Base-by-base conservation (phyloP, 2,329 filamentous ascomycete species). In the Colletotrichum tropicicola region DNA sequence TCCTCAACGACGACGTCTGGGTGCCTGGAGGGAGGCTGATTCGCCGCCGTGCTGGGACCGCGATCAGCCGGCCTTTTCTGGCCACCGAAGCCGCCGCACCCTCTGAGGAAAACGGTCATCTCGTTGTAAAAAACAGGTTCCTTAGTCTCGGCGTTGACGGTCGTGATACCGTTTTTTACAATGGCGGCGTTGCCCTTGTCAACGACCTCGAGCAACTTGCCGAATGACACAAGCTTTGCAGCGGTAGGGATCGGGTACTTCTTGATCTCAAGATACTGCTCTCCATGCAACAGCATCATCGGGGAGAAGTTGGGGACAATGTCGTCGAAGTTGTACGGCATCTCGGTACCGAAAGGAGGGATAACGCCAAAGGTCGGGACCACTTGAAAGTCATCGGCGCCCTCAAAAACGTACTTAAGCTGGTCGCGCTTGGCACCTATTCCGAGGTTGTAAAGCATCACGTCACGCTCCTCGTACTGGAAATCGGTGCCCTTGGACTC, bases 271-370 rank as follows among this genome's bases (percentile, higher is more conserved):
- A 99, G 92, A 82, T 94, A 99, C 80, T 99, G 96, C 85, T 99
- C 96, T 75, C 96, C 96, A 82, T 99, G 96, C 23, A 99, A 91
- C 53, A 99, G 89, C 94, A 98, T 98, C 93, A 97, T 98, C 67
- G 94, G 95, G 37, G 89, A 93, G 85, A 98, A 99, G 85, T 98
- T 97, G 77, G 94, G 94, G 27, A 98, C 91, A 67, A 99, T 87
- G 61, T 94, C 89, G 74, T 89, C 88, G 73, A 96, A 86, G 78
- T 85, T 89, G 83, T 92, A 98, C 27, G 95, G 93, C 66, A 89
- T 83, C 70, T 92, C 86, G 66, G 93, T 91, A 80, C 91, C 91
- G 83, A 98, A 98, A 73, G 90, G 92, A n/a, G 96, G 96, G 72
- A 99, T 91, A 68, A 98, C 96, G 77, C 94, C 96, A 74, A 92